Evolutionary conservation across 352 stramenopile genomes (phyloP), one percentile per base, ranked within the genome.

Genomic region (Globisporangium abappressorium): DNA sequence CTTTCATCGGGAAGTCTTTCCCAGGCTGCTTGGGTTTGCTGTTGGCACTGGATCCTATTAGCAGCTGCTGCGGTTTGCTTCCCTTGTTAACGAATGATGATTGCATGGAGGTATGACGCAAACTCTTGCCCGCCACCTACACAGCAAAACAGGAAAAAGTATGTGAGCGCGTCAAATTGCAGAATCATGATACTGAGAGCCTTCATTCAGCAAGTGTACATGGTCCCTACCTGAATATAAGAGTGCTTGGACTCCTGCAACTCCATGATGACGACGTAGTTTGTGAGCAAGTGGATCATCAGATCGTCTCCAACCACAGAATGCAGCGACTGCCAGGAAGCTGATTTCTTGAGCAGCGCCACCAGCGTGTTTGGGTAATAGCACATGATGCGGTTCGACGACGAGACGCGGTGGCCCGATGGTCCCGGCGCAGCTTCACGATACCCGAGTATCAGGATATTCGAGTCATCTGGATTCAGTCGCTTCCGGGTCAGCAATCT

Each of bases 281-380:
- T 74, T 14, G 90, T 62, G 15, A 94, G 47, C 53, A 94, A 63
- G 43, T 92, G 80, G 3, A 77, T 72, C 70, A 94, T 79, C 33
- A 91, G 69, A 14, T 92, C 80, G 60, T 93, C 84, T 0, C 86
- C 86, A 53, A 92, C 84, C 24, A 82, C 49, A 7, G 71, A 12
- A 18, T 94, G 86, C 14, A 93, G 70, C 3, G 47, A 43, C 33
- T 69, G 62, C 86, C 86, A 94, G 3, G 72, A 49, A 34, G 72
- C 66, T 8, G 30, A 30, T n/a, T 81, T 76, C 71, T 93, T 90
- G 22, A 93, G 64, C 14, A 73, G 57, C 30, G 69, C 77, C 38
- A 94, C 84, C 4, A 93, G 69, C 1, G 84, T 91, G 69, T 94
- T 94, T 6, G 86, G 86, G 57, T 84, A 89, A 60, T 85, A 87